These are phyloP conservation scores for Penicillium antarcticum DNA, from an alignment of 495 filamentous ascomycete species.

Conservation along the genomic window DNA sequence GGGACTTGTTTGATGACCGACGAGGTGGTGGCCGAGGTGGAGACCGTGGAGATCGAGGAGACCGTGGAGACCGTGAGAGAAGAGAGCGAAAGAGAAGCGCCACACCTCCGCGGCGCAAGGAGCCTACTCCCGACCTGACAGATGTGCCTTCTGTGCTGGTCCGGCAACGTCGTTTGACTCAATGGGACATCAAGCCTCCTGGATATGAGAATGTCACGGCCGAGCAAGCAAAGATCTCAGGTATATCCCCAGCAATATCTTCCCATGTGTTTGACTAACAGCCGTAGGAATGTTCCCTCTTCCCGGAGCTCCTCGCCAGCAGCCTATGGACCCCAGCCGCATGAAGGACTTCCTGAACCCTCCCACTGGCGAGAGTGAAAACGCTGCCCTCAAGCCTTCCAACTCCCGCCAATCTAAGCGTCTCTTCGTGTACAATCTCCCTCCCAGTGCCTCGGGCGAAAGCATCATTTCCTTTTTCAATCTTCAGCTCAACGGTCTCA, in stretches of 20 bases:
- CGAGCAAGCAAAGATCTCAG: constrained; percentile 98
- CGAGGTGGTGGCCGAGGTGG: constrained; percentile 22
- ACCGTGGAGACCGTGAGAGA: constrained; percentile 40
- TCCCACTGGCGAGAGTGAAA: constrained; percentile 69
- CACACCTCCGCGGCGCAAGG: constrained; percentile 81
- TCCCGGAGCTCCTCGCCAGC: constrained; percentile 89
- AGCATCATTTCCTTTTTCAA: constrained; percentile 85
- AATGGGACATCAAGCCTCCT: constrained; percentile 99
- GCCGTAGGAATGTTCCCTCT: constrained; percentile 86
- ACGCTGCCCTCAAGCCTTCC: constrained; percentile 78
- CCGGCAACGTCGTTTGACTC: constrained; percentile 85
- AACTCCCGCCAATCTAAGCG: constrained; percentile 93
- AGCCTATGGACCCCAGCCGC: constrained; percentile 93
- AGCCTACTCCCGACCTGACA: constrained; percentile 93
- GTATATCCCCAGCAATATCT: constrained; percentile 29
- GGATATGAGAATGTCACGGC: constrained; percentile 99
- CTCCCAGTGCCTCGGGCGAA: constrained; percentile 65
- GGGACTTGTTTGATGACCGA: constrained; percentile 29
- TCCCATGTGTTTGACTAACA: constrained; percentile 6
- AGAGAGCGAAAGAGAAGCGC: constrained; percentile 73
- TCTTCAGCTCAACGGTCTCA: constrained; percentile 88
- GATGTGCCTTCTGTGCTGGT: constrained; percentile 73
- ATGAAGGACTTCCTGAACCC: constrained; percentile 95
- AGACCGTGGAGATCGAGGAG: constrained; percentile 21
- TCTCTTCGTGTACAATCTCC: constrained; percentile 81